Conservation (phyloP, 192 early-diverging fungal genomes). For the Coemansia sp. region DNA sequence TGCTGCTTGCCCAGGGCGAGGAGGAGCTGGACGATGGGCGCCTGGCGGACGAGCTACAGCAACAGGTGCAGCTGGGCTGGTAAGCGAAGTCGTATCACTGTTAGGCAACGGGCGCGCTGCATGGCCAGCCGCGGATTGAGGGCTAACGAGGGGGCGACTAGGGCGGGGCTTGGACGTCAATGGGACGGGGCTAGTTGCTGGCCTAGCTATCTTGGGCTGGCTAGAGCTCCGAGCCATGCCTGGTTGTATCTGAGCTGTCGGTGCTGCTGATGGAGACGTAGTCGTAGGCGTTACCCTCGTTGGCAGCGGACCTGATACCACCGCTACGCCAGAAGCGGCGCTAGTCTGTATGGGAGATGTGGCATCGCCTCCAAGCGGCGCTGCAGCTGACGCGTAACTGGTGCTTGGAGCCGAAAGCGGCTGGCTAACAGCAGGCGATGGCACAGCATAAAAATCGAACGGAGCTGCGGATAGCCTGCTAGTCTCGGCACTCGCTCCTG, state of each 20-base stretch:
- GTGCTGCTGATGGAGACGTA: no score
- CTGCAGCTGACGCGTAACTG: neutral
- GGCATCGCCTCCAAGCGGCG: neutral
- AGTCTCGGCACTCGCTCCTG: neutral
- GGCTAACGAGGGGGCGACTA: neutral
- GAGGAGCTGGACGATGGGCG: neutral
- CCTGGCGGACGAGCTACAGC: neutral
- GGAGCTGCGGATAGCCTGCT: neutral
- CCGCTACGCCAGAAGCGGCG: neutral
- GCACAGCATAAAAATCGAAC: neutral
- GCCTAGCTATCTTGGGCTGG: neutral
- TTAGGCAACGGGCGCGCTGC: neutral
- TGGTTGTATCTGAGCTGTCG: neutral
- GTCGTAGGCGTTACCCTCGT: neutral
- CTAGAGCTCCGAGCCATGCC: neutral
- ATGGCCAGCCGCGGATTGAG: neutral
- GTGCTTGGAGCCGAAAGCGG: neutral
- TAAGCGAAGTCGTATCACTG: neutral
- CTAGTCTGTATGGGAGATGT: neutral
- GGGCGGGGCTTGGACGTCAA: slow-evolving; percentile 4
- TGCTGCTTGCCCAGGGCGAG: slow-evolving; percentile 6
- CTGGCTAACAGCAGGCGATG: neutral
- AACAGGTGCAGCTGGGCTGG: neutral
- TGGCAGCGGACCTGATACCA: neutral
- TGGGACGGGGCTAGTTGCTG: slow-evolving; percentile 3